Conservation (phyloP, 306 rosid species). For the Purshia tridentata region DNA sequence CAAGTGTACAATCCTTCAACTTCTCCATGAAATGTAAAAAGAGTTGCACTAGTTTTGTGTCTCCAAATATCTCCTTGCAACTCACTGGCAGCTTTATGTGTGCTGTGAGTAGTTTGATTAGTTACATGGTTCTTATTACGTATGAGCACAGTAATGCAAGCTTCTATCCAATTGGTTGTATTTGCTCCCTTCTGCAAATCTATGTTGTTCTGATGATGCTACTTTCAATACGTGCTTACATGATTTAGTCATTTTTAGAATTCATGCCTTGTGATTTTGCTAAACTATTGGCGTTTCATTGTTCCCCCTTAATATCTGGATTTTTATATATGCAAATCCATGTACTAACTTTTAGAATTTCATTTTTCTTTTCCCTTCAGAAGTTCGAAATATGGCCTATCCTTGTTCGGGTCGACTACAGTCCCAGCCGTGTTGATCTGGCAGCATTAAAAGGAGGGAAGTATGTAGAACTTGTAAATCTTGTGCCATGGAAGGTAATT, state of each 20-base stretch:
- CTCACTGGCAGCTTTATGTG: background rate
- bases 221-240: conserved; percentile 11
- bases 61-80: background rate
- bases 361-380: conserved; percentile 56
- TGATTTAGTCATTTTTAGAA: conserved; percentile 11
- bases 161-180: background rate
- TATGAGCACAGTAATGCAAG: background rate
- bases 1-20: background rate
- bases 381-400: conserved; percentile 81
- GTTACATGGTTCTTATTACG: background rate
- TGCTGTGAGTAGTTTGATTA: background rate
- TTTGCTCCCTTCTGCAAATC: background rate
- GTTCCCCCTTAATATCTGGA: background rate
- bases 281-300: background rate
- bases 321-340: background rate
- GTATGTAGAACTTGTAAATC: conserved; percentile 91
- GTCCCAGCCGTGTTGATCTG: conserved; percentile 78
- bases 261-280: conserved; percentile 16
- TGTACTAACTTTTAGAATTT: conserved; percentile 30
- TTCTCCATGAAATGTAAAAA: background rate
- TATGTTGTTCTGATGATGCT: conserved; percentile 1
- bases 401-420: conserved; percentile 87
- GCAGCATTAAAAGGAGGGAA: conserved; percentile 85
- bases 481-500: conserved; percentile 91
- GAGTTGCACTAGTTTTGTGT: background rate